These are phyloP conservation scores for Daphne laureola DNA, from an alignment of 441 rosid genomes.

Conservation along the genomic window DNA sequence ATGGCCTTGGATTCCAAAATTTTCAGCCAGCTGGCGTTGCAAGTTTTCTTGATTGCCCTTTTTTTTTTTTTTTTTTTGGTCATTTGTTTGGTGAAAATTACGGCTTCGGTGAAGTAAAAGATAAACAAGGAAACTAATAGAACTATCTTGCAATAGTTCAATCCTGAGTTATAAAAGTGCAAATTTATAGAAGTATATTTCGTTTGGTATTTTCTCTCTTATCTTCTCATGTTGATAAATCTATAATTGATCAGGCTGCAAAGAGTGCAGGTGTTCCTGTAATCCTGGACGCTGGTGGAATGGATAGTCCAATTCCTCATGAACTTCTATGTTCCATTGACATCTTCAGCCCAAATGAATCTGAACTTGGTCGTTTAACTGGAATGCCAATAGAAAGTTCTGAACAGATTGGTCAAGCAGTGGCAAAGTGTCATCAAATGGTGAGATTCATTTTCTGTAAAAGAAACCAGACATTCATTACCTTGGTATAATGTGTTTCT, in stretches of 20 bases:
- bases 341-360: conserved; percentile 87
- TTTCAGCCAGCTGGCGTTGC: no score
- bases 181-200: not conserved
- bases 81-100: no score
- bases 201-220: not conserved
- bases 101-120: no score
- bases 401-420: conserved; percentile 66
- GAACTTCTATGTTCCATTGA: conserved; percentile 55
- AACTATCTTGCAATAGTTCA: no score
- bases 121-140: no score
- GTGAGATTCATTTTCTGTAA: conserved; percentile 31
- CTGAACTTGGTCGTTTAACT: conserved; percentile 71
- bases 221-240: not conserved
- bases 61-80: no score
- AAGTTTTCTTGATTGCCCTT: no score
- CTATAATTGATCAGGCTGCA: conserved; percentile 50
- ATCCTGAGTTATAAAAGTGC: no score
- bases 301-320: conserved; percentile 64
- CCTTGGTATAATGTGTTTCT: not conserved
- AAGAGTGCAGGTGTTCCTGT: conserved; percentile 70
- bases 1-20: no score
- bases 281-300: conserved; percentile 91
- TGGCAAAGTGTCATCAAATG: conserved; percentile 49
- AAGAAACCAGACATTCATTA: not conserved
- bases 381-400: conserved; percentile 75